phyloP scores from a whole-genome alignment of 192 early-diverging fungal species.

The Cetraspora pellucida region DNA sequence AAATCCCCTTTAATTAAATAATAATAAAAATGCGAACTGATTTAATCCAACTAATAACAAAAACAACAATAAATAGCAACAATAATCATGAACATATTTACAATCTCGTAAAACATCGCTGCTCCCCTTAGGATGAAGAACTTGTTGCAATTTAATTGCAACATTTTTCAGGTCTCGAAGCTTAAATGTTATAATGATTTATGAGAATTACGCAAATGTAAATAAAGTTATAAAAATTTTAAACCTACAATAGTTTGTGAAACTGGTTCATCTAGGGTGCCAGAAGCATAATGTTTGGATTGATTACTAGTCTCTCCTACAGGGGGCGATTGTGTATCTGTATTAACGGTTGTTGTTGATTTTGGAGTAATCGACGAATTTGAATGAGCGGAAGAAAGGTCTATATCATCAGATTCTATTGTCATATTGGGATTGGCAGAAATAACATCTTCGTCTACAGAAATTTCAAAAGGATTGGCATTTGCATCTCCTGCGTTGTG shows the following conservation, averaged over 20 bases:
- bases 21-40: not conserved
- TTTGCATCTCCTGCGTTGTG: constrained; percentile 15
- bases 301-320: not conserved
- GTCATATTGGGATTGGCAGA: not conserved
- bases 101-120: constrained; percentile 76
- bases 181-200: constrained; percentile 41
- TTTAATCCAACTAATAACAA: no score
- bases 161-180: constrained; percentile 74
- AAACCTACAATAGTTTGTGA: constrained; percentile 80
- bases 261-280: constrained; percentile 96
- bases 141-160: constrained; percentile 71
- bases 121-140: constrained; percentile 66
- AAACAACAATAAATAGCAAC: constrained; percentile 43
- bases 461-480: constrained; percentile 30
- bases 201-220: no score
- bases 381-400: not conserved
- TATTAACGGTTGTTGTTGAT: not conserved
- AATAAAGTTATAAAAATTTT: no score
- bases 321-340: not conserved
- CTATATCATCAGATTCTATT: constrained; percentile 23
- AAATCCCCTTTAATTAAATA: constrained; percentile 74
- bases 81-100: constrained; percentile 43
- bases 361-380: not conserved
- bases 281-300: constrained; percentile 10
- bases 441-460: not conserved